Conservation (phyloP, 176 grass and related monocot species). For the Triticum timopheevii region DNA sequence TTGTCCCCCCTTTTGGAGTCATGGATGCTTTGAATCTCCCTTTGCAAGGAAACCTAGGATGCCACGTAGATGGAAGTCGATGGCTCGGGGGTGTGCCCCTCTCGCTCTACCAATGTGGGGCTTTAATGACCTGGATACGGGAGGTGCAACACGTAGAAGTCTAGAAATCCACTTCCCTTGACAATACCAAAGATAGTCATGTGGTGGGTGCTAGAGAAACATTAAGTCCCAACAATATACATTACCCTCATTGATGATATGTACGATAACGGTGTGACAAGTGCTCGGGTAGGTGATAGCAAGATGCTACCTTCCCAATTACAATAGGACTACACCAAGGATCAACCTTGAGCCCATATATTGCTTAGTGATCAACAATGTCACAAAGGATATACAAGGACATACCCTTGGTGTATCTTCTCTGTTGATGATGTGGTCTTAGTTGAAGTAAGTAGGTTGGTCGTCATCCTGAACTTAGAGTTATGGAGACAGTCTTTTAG, state of each 20-base stretch:
- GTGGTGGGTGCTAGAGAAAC: background rate
- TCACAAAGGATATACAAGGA: background rate
- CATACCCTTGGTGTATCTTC: background rate
- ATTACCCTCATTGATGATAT: background rate
- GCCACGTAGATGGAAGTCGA: too few species aligned
- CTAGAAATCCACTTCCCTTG: too few species aligned
- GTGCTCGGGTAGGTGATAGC: background rate
- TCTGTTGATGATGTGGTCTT: background rate
- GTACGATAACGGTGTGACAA: background rate
- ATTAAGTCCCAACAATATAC: background rate
- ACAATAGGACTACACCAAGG: background rate
- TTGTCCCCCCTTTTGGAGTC: too few species aligned
- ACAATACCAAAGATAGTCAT: background rate
- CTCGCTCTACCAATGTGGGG: too few species aligned
- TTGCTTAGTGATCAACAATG: background rate
- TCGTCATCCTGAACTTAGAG: background rate
- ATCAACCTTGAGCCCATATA: background rate
- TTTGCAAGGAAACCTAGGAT: too few species aligned
- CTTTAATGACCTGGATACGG: too few species aligned
- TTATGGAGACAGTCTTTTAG: background rate
- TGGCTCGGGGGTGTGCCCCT: too few species aligned
- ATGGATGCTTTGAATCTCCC: too few species aligned
- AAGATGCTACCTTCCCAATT: background rate
- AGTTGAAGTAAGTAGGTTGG: background rate
- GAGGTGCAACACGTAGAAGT: too few species aligned